Percentiles rank a stretch among this genome's conserved stretches.
Evolutionary conservation across 108 stramenopile species (phyloP).

Genomic region (Asterionellopsis glacialis): DNA sequence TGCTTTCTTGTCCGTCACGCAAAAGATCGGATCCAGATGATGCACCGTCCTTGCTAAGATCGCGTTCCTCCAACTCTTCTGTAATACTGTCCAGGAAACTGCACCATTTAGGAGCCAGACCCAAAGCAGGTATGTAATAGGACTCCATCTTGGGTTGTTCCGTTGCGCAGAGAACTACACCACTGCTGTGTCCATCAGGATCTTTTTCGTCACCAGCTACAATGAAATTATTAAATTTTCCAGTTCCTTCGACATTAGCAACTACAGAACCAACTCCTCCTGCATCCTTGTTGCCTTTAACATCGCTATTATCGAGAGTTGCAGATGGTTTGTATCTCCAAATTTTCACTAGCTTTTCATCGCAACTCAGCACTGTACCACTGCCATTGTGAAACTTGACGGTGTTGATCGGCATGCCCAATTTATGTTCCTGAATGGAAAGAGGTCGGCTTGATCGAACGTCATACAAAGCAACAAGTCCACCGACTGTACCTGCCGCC

Average conservation of each 20-base stretch:
- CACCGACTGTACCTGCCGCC: constrained; percentile 90
- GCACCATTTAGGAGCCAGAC: constrained; percentile 97
- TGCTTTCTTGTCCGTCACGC: constrained; percentile 60
- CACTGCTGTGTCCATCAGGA: constrained; percentile 73
- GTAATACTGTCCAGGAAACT: constrained; percentile 97
- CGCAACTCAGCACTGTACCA: constrained; percentile 77
- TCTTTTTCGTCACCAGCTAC: constrained; percentile 81
- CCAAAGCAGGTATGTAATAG: constrained; percentile 93
- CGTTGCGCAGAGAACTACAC: constrained; percentile 91
- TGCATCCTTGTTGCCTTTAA: constrained; percentile 17
- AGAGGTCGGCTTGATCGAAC: constrained; percentile 88
- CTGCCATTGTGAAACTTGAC: constrained; percentile 82
- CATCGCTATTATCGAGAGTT: neutral
- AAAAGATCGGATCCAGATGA: constrained; percentile 28
- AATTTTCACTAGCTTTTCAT: constrained; percentile 91
- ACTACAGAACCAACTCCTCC: constrained; percentile 70
- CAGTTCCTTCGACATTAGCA: constrained; percentile 93
- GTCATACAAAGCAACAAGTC: constrained; percentile 91
- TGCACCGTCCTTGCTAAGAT: constrained; percentile 49
- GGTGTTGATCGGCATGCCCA: constrained; percentile 91
- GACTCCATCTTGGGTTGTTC: constrained; percentile 93
- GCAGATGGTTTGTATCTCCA: constrained; percentile 75
- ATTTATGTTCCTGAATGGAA: constrained; percentile 93
- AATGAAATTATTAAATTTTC: constrained; percentile 86
- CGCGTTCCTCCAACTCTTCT: constrained; percentile 97